Evolutionary conservation across 1,284 basidiomycete species (phyloP).

Genomic region (Ceratobasidium sp.): DNA sequence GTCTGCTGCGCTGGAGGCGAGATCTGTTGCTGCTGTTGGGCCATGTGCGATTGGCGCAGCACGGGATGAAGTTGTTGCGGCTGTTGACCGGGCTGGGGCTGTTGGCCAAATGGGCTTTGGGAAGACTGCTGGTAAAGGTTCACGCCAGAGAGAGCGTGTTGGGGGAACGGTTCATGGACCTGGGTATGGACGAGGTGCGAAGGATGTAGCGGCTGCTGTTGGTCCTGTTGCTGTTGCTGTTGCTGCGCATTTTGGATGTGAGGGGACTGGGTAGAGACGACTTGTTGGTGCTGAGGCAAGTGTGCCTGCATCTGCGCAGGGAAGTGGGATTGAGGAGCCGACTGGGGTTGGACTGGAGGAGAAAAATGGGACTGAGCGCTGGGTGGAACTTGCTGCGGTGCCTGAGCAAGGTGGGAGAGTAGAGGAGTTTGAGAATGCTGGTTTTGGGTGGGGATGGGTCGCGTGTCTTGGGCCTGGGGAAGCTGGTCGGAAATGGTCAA

Average conservation of each 20-base stretch:
- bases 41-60: constrained; percentile 8
- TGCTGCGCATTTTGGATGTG: constrained; percentile 18
- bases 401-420: constrained; percentile 6
- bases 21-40: constrained; percentile 13
- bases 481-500: constrained; percentile 37
- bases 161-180: constrained; percentile 62
- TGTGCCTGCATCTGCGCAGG: neutral
- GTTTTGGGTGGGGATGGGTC: constrained; percentile 30
- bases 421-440: constrained; percentile 26
- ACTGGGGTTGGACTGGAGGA: constrained; percentile 5
- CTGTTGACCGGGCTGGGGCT: constrained; percentile 48
- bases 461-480: constrained; percentile 50
- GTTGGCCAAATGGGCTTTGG: constrained; percentile 40
- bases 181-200: constrained; percentile 33
- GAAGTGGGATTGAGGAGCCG: constrained; percentile 6
- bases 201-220: constrained; percentile 15
- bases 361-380: neutral
- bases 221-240: constrained; percentile 9
- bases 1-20: constrained; percentile 7
- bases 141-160: constrained; percentile 55
- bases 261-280: neutral
- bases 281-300: neutral
- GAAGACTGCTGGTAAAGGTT: constrained; percentile 32
- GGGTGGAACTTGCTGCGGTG: neutral
- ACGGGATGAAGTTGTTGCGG: constrained; percentile 29